These are phyloP conservation scores for Vicia sativa DNA, from an alignment of 306 rosid genomes.

Conservation along the genomic window DNA sequence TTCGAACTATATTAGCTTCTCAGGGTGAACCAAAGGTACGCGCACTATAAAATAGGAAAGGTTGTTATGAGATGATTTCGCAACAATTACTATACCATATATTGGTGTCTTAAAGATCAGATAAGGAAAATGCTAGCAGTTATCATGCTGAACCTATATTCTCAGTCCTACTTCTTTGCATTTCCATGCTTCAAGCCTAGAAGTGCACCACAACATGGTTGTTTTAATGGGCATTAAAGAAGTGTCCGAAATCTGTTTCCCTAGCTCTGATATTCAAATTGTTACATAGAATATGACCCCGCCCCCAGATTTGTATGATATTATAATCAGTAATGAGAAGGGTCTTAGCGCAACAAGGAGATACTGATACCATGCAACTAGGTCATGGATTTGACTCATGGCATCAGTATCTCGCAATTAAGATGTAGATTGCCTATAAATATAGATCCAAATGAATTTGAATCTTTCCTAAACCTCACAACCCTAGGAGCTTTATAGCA, in stretches of 20 bases:
- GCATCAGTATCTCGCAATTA: background rate
- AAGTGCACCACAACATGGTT: slow-evolving; percentile 8
- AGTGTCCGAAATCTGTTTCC: slow-evolving; percentile 1
- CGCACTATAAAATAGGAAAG: slow-evolving; percentile 14
- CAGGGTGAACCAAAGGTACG: slow-evolving; percentile 99
- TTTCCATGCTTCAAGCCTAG: slow-evolving; percentile 16
- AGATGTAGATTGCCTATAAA: background rate
- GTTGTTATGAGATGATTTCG: background rate
- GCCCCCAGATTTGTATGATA: background rate
- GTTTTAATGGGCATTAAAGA: slow-evolving; percentile 16
- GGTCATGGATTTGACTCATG: background rate
- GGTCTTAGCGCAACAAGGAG: background rate
- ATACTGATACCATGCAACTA: background rate
- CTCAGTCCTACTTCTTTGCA: slow-evolving; percentile 3
- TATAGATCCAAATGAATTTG: background rate
- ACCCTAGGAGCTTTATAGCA: background rate
- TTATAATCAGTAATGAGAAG: background rate
- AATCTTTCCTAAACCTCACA: background rate
- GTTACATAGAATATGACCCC: slow-evolving; percentile 28
- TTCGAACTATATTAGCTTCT: slow-evolving; percentile 93
- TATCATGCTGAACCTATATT: background rate
- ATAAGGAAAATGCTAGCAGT: slow-evolving; percentile 3
- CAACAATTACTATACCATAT: slow-evolving; percentile 3
- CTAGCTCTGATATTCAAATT: background rate
- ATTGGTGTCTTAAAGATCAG: slow-evolving; percentile 8